These are phyloP conservation scores for Penicillium sp. DNA, from an alignment of 2,329 filamentous ascomycete species.

Conservation along the genomic window DNA sequence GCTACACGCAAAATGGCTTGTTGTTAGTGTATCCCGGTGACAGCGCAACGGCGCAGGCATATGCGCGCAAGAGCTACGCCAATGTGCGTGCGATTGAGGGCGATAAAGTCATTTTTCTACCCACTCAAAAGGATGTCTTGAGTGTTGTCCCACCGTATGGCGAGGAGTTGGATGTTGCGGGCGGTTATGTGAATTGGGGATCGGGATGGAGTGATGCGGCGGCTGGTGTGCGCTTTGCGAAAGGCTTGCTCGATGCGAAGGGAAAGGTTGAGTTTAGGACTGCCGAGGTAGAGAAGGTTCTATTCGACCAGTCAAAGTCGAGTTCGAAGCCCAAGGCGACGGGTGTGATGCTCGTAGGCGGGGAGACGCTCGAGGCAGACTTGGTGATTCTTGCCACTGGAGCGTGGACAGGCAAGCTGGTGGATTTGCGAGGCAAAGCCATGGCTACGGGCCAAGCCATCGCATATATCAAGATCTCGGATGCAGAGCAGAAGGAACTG, in stretches of 20 bases:
- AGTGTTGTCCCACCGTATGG: constrained; percentile 42
- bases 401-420: constrained; percentile 78
- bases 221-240: constrained; percentile 45
- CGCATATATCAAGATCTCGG: constrained; percentile 74
- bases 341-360: constrained; percentile 58
- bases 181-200: constrained; percentile 52
- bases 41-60: constrained; percentile 37
- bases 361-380: constrained; percentile 62
- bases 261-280: constrained; percentile 41
- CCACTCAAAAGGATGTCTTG: constrained; percentile 40
- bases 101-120: constrained; percentile 40
- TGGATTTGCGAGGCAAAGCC: constrained; percentile 76
- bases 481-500: constrained; percentile 69
- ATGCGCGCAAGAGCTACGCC: constrained; percentile 45
- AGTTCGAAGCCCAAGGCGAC: constrained; percentile 46
- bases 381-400: constrained; percentile 81
- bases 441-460: constrained; percentile 82
- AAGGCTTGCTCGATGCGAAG: constrained; percentile 42
- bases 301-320: constrained; percentile 28
- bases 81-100: constrained; percentile 44
- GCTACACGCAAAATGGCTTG: constrained; percentile 51
- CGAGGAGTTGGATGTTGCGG: constrained; percentile 38
- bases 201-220: constrained; percentile 53
- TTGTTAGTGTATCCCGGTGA: constrained; percentile 44
- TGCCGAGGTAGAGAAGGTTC: constrained; percentile 42